Evolutionary conservation across 2,329 filamentous ascomycete genomes (phyloP).

Genomic region (Nannizziopsis arthrosporioides): DNA sequence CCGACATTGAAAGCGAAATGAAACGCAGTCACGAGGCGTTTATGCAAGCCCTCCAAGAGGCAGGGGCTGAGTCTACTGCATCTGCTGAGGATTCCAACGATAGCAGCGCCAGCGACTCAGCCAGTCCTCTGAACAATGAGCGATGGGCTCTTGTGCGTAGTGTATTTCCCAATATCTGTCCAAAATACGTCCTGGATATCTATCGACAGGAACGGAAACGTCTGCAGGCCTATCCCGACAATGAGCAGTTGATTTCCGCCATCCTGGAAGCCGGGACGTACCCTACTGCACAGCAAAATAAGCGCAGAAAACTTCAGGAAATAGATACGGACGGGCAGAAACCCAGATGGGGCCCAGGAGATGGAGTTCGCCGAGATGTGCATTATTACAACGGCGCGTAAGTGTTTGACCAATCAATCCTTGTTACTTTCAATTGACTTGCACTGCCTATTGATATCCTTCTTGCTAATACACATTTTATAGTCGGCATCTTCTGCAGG

Average conservation of each 20-base stretch:
- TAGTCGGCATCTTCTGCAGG: conserved; percentile 21
- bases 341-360: conserved; percentile 11
- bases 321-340: conserved; percentile 20
- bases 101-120: too few species aligned
- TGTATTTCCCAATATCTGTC: conserved; percentile 40
- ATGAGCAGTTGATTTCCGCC: conserved; percentile 31
- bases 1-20: neutral
- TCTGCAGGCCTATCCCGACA: conserved; percentile 1
- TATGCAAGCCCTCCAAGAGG: neutral
- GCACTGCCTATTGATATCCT: too few species aligned
- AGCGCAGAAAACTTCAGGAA: conserved; percentile 31
- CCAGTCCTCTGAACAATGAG: too few species aligned
- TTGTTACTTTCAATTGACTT: too few species aligned
- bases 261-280: conserved; percentile 33
- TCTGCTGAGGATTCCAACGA: neutral
- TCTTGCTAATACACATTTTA: conserved; percentile 6
- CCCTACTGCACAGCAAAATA: conserved; percentile 32
- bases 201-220: conserved; percentile 18
- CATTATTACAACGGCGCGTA: conserved; percentile 18
- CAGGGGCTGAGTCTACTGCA: neutral
- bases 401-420: conserved; percentile 7
- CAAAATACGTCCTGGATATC: conserved; percentile 31
- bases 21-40: conserved; percentile 5
- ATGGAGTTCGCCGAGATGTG: conserved; percentile 19
- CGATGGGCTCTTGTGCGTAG: conserved; percentile 27